Conservation (phyloP, 2,329 filamentous ascomycete species). For the Phaeoacremonium minimum region DNA sequence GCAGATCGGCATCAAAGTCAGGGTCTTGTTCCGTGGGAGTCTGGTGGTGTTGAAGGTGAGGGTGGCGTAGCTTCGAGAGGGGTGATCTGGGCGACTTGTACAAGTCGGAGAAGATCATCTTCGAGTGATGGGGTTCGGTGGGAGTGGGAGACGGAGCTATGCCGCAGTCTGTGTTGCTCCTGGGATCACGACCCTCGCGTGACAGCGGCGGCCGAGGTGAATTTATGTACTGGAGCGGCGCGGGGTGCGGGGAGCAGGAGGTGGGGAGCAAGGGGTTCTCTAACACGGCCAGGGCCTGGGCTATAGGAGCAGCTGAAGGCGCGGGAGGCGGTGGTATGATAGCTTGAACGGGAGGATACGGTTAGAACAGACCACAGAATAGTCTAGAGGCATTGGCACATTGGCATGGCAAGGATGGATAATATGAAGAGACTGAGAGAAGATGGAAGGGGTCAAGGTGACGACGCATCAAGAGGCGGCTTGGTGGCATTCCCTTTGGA, state of each 20-base stretch:
- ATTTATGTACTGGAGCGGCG: conserved; percentile 15
- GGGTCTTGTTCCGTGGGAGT: conserved; percentile 22
- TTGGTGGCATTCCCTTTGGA: no score
- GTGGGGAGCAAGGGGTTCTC: background rate
- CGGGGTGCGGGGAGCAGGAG: conserved; percentile 1
- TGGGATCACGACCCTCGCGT: conserved; percentile 11
- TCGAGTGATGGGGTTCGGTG: conserved; percentile 16
- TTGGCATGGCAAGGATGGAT: no score
- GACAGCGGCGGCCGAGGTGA: conserved; percentile 6
- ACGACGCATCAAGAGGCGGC: no score
- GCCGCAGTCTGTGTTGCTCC: conserved; percentile 12
- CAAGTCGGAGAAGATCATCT: conserved; percentile 56
- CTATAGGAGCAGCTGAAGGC: background rate
- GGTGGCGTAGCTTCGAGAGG: conserved; percentile 44
- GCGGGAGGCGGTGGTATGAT: background rate
- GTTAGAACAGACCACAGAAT: no score
- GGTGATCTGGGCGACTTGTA: conserved; percentile 53
- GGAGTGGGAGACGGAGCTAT: conserved; percentile 9
- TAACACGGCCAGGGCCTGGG: background rate
- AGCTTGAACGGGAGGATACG: no score
- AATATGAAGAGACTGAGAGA: no score
- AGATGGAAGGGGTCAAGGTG: no score
- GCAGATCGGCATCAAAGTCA: conserved; percentile 55
- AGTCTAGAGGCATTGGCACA: no score
- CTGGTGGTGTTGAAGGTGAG: conserved; percentile 23